Evolutionary conservation across 805 yeast species (phyloP).

Genomic region (Tetrapisispora iriomotensis): DNA sequence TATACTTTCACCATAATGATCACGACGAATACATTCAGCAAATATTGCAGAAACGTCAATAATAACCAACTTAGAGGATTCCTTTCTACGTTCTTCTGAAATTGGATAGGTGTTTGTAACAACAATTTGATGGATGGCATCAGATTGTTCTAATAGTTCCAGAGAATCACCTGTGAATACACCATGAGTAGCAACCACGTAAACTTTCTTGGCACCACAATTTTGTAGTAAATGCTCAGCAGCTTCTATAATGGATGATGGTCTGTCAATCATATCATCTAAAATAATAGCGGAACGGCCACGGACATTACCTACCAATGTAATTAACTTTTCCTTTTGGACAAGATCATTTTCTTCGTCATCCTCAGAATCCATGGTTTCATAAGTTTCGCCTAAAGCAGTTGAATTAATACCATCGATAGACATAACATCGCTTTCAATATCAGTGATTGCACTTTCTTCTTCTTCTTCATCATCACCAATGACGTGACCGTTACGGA

Average conservation of each 20-base stretch:
- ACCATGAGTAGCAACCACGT: slow-evolving; percentile 93
- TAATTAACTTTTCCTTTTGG: slow-evolving; percentile 70
- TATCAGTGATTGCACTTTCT: slow-evolving; percentile 20
- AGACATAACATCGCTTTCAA: slow-evolving; percentile 17
- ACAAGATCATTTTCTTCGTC: slow-evolving; percentile 43
- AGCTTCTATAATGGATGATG: slow-evolving; percentile 88
- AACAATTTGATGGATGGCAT: slow-evolving; percentile 81
- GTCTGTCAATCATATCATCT: slow-evolving; percentile 97
- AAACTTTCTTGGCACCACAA: slow-evolving; percentile 91
- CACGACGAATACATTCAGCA: slow-evolving; percentile 97
- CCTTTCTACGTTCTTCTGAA: slow-evolving; percentile 45
- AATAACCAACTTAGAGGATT: slow-evolving; percentile 62
- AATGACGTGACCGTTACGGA: slow-evolving; percentile 94
- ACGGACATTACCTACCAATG: slow-evolving; percentile 92
- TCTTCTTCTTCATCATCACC: slow-evolving; percentile 56
- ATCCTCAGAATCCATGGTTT: slow-evolving; percentile 54
- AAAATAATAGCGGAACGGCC: slow-evolving; percentile 85
- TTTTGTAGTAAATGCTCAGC: slow-evolving; percentile 94
- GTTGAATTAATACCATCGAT: slow-evolving; percentile 32
- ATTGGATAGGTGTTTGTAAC: slow-evolving; percentile 97
- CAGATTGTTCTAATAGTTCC: slow-evolving; percentile 64
- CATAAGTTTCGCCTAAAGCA: slow-evolving; percentile 74
- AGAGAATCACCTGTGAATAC: slow-evolving; percentile 81
- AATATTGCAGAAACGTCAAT: slow-evolving; percentile 92
- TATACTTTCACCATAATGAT: slow-evolving; percentile 95